These are phyloP conservation scores for Apiotrichum gamsii DNA, from an alignment of 1,284 basidiomycete species.

Conservation along the genomic window DNA sequence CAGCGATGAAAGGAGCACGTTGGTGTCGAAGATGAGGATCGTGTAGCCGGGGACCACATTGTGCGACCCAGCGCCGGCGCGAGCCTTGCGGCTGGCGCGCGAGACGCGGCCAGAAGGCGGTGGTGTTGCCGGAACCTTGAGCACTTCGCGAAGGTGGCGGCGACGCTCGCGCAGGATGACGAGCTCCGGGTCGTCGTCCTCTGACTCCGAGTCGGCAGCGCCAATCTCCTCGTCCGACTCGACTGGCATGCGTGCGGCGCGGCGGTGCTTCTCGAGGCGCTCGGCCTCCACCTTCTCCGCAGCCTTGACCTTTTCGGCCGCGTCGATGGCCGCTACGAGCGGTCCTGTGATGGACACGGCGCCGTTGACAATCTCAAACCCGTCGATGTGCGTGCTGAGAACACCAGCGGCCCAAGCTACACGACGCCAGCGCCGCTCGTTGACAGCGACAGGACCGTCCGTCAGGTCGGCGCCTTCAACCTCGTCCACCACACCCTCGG, in stretches of 20 bases:
- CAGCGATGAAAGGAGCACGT: conserved; percentile 78
- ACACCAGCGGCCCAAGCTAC: conserved; percentile 65
- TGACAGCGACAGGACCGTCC: conserved; percentile 43
- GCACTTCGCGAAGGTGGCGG: conserved; percentile 46
- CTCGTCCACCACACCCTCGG: conserved; percentile 72
- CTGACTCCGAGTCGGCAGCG: conserved; percentile 52
- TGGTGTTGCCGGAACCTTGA: conserved; percentile 12
- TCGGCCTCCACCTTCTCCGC: conserved; percentile 25
- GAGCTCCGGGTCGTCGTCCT: conserved; percentile 65
- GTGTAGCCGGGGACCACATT: conserved; percentile 76
- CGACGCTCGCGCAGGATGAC: conserved; percentile 59
- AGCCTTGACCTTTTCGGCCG: conserved; percentile 59
- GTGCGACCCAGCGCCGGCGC: background rate
- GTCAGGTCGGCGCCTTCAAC: conserved; percentile 52
- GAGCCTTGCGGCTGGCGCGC: background rate
- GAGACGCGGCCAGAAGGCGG: background rate
- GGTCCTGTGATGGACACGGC: conserved; percentile 56
- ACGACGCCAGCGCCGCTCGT: conserved; percentile 61
- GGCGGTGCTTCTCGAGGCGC: conserved; percentile 22
- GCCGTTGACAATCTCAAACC: conserved; percentile 58
- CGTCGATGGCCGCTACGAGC: conserved; percentile 62
- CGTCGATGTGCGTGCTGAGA: conserved; percentile 65
- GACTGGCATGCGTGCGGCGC: background rate
- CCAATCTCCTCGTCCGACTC: conserved; percentile 49
- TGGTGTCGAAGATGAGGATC: conserved; percentile 86